Base-by-base conservation (phyloP, 495 filamentous ascomycete species). In the Hyaloscypha variabilis region DNA sequence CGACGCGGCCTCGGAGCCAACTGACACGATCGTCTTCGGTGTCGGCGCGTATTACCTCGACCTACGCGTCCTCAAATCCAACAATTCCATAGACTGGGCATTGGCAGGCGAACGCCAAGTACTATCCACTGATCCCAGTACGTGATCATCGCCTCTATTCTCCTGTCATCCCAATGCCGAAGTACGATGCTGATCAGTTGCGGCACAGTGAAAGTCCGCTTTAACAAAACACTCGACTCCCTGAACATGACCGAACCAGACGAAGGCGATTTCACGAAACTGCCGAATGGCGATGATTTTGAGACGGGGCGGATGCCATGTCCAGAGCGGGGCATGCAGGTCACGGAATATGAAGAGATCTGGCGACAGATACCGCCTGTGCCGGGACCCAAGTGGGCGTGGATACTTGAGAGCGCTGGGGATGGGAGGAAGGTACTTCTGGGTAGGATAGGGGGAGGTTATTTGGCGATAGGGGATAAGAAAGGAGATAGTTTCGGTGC, bases 11-110 rank as follows among this genome's bases (percentile, higher is more conserved):
- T 75, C 71, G 54, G 80, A 82, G 63, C 78, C 77, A 5, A 81
- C 79, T 0, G 77, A 76, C 21, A 80, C 78, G 0, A 67, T 80
- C 0, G 80, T 82, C 6, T 65, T 57, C 30, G 60, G 50, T 6
- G 65, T 67, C 24, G 65, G 65, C 23, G 19, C 13, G 17, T 67
- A 67, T 25, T 67, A 56, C 39, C 17, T 67, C 21, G 65, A 67
- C 26, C 28, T 67, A n/a, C 50, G 65, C 1, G 52, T 67, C 10
- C 34, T 62, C 13, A 67, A 67, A 52, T 36, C 36, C 14, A 36
- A 67, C 19, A n/a, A 34, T 3, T 31, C 51, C 1, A 67, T 67
- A 19, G 59, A 67, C 26, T 67, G 65, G 65, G 65, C 58, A 14
- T 24, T 67, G 34, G 65, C 65, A 14, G 65, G 65, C 21, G 59